Percentiles rank a stretch among this genome's conserved stretches.
Evolutionary conservation across 192 early-diverging fungal genomes (phyloP).

Genomic region (Podila verticillata): DNA sequence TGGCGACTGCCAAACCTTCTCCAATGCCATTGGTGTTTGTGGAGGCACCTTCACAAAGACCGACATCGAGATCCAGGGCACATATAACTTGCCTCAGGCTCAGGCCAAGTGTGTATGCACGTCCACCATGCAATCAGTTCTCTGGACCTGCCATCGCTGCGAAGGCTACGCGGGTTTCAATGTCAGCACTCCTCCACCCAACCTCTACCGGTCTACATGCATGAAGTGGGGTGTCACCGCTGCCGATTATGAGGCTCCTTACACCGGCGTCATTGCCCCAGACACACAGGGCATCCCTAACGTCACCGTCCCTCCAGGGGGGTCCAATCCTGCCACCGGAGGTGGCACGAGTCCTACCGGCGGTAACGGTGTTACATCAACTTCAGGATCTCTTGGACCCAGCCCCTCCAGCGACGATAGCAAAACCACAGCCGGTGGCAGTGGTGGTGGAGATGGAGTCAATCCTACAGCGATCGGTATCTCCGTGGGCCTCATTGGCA

Average conservation of each 20-base stretch:
- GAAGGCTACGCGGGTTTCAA: conserved; percentile 12
- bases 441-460: conserved; percentile 8
- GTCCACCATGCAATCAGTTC: conserved; percentile 25
- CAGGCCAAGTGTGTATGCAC: conserved; percentile 39
- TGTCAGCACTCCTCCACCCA: conserved; percentile 9
- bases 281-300: conserved; percentile 19
- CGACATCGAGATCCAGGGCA: conserved; percentile 27
- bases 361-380: background rate
- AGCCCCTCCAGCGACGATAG: background rate
- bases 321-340: background rate
- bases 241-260: conserved; percentile 7
- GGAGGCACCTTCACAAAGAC: conserved; percentile 24
- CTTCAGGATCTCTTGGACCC: background rate
- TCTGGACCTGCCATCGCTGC: conserved; percentile 44
- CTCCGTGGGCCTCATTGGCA: conserved; percentile 40
- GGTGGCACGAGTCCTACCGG: conserved; percentile 1
- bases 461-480: conserved; percentile 38
- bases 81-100: conserved; percentile 16
- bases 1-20: conserved; percentile 44
- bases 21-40: conserved; percentile 34
- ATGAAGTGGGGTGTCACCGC: conserved; percentile 5
- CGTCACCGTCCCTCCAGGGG: too few relatives aligned
- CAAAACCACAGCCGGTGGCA: background rate
- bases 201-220: conserved; percentile 17
- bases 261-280: conserved; percentile 26